Conservation (phyloP, 208 protist genomes). For the Trypanosoma scelopori region DNA sequence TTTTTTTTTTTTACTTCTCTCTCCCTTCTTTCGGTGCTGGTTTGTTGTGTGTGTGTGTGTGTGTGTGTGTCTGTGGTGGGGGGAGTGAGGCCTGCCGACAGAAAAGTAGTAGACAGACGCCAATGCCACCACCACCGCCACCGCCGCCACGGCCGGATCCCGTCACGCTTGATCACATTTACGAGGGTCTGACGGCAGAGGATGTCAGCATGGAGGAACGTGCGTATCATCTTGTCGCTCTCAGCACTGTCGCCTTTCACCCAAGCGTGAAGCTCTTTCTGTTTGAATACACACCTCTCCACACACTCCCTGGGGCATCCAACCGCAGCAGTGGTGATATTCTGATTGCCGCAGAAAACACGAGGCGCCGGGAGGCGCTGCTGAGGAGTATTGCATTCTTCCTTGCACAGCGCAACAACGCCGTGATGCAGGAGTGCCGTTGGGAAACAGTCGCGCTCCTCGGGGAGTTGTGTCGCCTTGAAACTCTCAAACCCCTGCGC, state of each 20-base stretch:
- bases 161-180: slow-evolving; percentile 84
- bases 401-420: slow-evolving; percentile 68
- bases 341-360: slow-evolving; percentile 22
- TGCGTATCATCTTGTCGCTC: slow-evolving; percentile 76
- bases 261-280: slow-evolving; percentile 81
- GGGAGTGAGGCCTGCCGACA: too few species aligned
- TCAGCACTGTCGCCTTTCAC: slow-evolving; percentile 81
- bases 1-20: background rate
- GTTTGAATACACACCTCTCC: slow-evolving; percentile 45
- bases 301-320: background rate
- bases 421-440: slow-evolving; percentile 65
- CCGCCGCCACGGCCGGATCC: slow-evolving; percentile 73
- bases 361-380: slow-evolving; percentile 47
- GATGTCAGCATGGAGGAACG: slow-evolving; percentile 45
- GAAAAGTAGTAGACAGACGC: too few species aligned
- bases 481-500: slow-evolving; percentile 31
- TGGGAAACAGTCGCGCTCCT: slow-evolving; percentile 82
- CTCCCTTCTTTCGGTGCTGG: slow-evolving; percentile 4
- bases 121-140: slow-evolving; percentile 21
- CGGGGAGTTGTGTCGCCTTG: slow-evolving; percentile 78
- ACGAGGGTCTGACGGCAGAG: slow-evolving; percentile 43
- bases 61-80: too few species aligned
- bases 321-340: background rate
- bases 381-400: slow-evolving; percentile 71
- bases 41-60: background rate